Base-by-base conservation (phyloP, 75 land plant genomes). In the Cunninghamia lanceolata region DNA sequence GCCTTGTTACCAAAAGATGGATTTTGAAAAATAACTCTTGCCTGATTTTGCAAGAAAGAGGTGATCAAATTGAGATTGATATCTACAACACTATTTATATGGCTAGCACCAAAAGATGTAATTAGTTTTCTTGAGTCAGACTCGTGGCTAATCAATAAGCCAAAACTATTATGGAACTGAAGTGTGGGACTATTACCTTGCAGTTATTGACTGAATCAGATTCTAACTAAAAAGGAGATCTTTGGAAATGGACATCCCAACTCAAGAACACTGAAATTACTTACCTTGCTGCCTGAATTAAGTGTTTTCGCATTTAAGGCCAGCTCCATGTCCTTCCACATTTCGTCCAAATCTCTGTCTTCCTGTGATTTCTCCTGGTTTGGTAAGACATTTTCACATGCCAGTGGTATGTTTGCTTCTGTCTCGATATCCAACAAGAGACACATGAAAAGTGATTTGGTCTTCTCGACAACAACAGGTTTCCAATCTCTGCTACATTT, bases 301-400 rank as follows among this genome's bases (percentile, higher is more conserved):
- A 80, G 82, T n/a, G 46, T 43, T 30, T 28, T 80, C 30, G 50
- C 82, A 38, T 80, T 80, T n/a, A 80, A 80, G 30, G 82, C 82
- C 82, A 80, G 45, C 32, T 80, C 82, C 82, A 80, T 80, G 82
- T 80, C 82, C 82, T 80, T 80, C 82, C 82, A 80, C 82, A 80
- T 80, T 9, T 80, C 82, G 3, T 80, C 82, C n/a, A 80, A 45
- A 45, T 45, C 46, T 28, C 1, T 80, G 11, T 80, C 46, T 45
- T 80, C 82, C 32, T 80, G 47, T 80, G 82, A 80, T 80, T 16
- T 80, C 46, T 43, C n/a, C 82, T 80, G 46, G 82, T 45, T 45
- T 43, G 6, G 32, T 9, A 80, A 80, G n/a, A 80, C 47, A 45
- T 43, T 45, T 8, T 80, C 47, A 80, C 45, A 47, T 43, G 40